A percentile compares a stretch with the other conserved stretches of the same genome.
Conservation (phyloP, 2,329 filamentous ascomycete genomes). For the Graphilbum fragrans region DNA sequence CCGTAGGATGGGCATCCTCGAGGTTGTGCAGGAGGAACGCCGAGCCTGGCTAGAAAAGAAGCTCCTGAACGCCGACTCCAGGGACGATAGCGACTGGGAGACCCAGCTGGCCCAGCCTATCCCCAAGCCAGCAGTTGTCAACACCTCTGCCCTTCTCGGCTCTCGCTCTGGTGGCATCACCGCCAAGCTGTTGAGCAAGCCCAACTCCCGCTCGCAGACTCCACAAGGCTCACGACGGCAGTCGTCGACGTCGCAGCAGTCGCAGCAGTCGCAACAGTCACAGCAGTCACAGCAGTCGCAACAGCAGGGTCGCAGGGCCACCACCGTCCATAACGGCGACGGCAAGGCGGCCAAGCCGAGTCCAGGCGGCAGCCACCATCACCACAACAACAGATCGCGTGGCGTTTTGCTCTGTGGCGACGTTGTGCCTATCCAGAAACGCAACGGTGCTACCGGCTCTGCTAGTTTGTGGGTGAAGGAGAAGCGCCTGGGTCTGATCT, state of each 20-base stretch:
- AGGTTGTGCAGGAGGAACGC: constrained; percentile 84
- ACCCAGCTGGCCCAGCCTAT: constrained; percentile 23
- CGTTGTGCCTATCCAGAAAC: constrained; percentile 95
- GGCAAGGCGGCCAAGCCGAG: constrained; percentile 40
- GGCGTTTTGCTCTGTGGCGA: constrained; percentile 82
- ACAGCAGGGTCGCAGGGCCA: constrained; percentile 40
- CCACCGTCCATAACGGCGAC: constrained; percentile 48
- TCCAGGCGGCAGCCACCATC: constrained; percentile 34
- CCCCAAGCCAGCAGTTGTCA: constrained; percentile 18
- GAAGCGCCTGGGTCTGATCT: constrained; percentile 85
- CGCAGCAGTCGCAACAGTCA: not conserved
- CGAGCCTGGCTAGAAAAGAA: constrained; percentile 84
- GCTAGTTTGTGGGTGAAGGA: constrained; percentile 98
- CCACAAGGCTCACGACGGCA: constrained; percentile 16
- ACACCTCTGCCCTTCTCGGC: constrained; percentile 48
- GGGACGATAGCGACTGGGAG: constrained; percentile 25
- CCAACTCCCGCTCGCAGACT: constrained; percentile 44
- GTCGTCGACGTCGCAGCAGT: not conserved
- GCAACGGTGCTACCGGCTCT: constrained; percentile 82
- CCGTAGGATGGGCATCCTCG: constrained; percentile 84
- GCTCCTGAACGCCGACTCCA: constrained; percentile 51
- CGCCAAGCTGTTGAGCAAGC: constrained; percentile 77
- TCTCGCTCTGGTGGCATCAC: constrained; percentile 67
- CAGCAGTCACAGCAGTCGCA: constrained; percentile 15
- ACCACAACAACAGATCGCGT: constrained; percentile 63